A percentile compares a stretch with the other conserved stretches of the same genome.
Conservation (phyloP, 192 early-diverging fungal species). For the Thamnidium elegans region DNA sequence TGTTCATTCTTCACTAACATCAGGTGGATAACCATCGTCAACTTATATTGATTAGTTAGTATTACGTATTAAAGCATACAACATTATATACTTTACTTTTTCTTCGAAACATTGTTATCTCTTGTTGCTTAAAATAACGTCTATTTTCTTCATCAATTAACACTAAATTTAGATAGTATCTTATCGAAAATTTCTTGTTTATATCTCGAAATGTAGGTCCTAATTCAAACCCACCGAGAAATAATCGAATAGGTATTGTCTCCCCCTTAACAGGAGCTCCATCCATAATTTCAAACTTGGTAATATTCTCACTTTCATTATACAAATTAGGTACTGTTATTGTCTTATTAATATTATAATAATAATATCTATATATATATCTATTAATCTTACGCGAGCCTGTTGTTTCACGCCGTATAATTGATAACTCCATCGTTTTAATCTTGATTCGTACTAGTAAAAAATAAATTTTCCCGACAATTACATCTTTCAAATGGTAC, state of each 20-base stretch:
- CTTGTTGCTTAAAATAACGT: slow-evolving; percentile 99
- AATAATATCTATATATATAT: too few species aligned
- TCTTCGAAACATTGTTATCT: slow-evolving; percentile 81
- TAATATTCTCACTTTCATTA: slow-evolving; percentile 98
- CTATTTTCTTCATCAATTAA: slow-evolving; percentile 98
- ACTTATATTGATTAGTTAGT: too few species aligned
- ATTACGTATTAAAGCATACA: too few species aligned
- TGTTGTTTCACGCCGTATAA: slow-evolving; percentile 96
- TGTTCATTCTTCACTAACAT: background rate
- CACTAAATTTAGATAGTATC: slow-evolving; percentile 98
- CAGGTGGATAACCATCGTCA: slow-evolving; percentile 17
- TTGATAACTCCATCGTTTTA: slow-evolving; percentile 99
- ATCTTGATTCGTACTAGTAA: slow-evolving; percentile 98
- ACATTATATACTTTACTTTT: too few species aligned
- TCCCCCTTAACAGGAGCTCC: slow-evolving; percentile 96
- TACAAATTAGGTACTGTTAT: slow-evolving; percentile 96
- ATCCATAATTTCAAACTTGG: slow-evolving; percentile 99
- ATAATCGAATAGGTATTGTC: slow-evolving; percentile 97
- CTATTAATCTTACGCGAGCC: slow-evolving; percentile 62
- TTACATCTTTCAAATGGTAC: slow-evolving; percentile 98
- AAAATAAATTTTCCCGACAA: slow-evolving; percentile 99
- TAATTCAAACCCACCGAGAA: slow-evolving; percentile 95
- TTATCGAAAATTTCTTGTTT: slow-evolving; percentile 98
- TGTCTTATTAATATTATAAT: too few species aligned
- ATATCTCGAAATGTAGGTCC: slow-evolving; percentile 96